Conservation (phyloP, 2,329 filamentous ascomycete species). For the Sporothrix inflata region DNA sequence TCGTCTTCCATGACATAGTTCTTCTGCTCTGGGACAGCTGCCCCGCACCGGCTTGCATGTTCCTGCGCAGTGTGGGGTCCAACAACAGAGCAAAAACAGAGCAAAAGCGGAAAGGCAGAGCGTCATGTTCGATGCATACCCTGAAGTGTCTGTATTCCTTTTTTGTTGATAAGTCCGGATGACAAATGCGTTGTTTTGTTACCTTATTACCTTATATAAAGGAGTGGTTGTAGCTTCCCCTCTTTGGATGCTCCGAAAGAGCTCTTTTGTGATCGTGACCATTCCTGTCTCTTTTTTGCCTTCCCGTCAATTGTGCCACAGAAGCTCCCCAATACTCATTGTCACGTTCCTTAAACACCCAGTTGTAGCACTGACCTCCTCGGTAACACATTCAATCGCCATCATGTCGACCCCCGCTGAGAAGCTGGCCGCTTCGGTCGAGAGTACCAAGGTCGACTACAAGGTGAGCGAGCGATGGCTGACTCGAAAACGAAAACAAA, state of each 20-base stretch:
- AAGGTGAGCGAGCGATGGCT: conserved; percentile 1
- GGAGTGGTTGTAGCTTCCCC: neutral
- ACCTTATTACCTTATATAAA: neutral
- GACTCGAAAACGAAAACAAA: neutral
- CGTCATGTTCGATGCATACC: neutral
- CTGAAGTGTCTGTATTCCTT: too few species aligned
- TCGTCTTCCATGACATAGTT: neutral
- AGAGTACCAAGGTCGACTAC: conserved; percentile 28
- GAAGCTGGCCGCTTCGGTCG: conserved; percentile 14
- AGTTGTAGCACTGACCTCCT: too few species aligned
- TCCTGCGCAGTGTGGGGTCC: neutral
- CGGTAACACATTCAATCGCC: neutral
- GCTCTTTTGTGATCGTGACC: neutral
- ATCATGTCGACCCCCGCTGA: conserved; percentile 19
- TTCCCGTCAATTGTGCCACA: neutral
- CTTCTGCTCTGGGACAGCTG: neutral
- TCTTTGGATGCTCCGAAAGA: neutral
- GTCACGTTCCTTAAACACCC: neutral
- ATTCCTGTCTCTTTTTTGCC: neutral
- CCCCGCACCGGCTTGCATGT: conserved; percentile 1
- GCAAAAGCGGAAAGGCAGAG: neutral
- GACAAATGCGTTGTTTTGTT: neutral
- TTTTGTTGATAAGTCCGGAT: neutral
- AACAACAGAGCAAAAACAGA: neutral
- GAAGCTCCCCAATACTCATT: neutral